phyloP scores from a whole-genome alignment of 495 filamentous ascomycete species.

The Daldinia concentrica region DNA sequence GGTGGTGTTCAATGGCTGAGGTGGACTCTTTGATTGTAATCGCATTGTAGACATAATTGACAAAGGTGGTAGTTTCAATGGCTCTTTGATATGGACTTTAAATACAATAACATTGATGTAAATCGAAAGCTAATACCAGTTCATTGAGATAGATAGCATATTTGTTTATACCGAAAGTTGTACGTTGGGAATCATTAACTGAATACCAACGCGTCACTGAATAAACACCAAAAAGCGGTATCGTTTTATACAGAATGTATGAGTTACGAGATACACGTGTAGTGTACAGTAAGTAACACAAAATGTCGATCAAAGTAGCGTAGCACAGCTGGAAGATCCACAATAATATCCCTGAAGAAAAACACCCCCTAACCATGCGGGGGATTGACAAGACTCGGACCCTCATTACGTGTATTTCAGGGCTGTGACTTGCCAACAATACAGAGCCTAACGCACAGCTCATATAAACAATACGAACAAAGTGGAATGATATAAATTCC shows the following conservation, averaged over 20 bases:
- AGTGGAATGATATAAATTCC: conserved; percentile 3
- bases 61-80: neutral
- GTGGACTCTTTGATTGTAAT: neutral
- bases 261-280: no score
- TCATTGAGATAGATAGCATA: neutral
- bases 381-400: conserved; percentile 14
- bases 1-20: neutral
- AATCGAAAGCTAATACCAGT: neutral
- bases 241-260: neutral
- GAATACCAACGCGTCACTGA: neutral
- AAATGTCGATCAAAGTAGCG: neutral
- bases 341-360: neutral
- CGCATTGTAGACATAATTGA: neutral
- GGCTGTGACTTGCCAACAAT: conserved; percentile 2
- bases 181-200: neutral
- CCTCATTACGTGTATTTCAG: conserved; percentile 8
- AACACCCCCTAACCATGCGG: conserved; percentile 18
- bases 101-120: neutral
- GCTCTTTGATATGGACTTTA: neutral
- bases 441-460: neutral
- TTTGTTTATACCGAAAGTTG: neutral
- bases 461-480: neutral
- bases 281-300: neutral
- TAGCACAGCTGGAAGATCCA: neutral
- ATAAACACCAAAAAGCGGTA: conserved; percentile 2